Percentiles rank a stretch among this genome's conserved stretches.
Conservation (phyloP, 2,329 filamentous ascomycete genomes). For the Leptographium galeiforme region DNA sequence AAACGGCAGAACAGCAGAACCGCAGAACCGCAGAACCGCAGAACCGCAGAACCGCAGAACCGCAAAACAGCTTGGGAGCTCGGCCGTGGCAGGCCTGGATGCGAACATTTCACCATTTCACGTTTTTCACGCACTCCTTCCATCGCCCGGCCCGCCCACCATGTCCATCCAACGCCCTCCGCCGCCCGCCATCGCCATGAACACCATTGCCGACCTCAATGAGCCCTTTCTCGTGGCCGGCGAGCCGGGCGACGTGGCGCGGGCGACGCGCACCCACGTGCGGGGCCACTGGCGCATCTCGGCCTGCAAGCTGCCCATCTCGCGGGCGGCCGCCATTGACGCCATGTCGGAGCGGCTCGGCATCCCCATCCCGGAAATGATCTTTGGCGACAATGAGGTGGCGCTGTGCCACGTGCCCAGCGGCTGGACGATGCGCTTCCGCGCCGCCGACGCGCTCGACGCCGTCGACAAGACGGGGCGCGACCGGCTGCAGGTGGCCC, state of each 20-base stretch:
- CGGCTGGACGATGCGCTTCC: conserved; percentile 72
- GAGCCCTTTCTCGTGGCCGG: conserved; percentile 42
- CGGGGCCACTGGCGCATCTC: conserved; percentile 61
- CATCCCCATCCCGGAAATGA: conserved; percentile 95
- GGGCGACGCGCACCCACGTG: conserved; percentile 41
- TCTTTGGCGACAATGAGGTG: conserved; percentile 90
- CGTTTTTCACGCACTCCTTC: no score
- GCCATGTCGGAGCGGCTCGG: conserved; percentile 64
- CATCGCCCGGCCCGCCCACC: background rate
- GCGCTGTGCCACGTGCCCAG: conserved; percentile 57
- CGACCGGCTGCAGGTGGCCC: conserved; percentile 84
- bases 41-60: no score
- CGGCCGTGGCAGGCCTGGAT: no score
- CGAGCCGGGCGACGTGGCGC: conserved; percentile 31
- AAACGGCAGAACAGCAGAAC: no score
- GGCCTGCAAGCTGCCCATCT: conserved; percentile 84
- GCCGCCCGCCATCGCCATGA: background rate
- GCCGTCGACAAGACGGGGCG: conserved; percentile 85
- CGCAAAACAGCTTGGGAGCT: no score
- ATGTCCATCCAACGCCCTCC: background rate
- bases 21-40: no score
- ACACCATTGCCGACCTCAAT: conserved; percentile 26
- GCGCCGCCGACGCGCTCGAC: conserved; percentile 77
- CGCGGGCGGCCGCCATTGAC: conserved; percentile 83
- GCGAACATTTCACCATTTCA: no score